These are phyloP conservation scores for Zizania palustris DNA, from an alignment of 202 grass and related monocot species.

Conservation along the genomic window DNA sequence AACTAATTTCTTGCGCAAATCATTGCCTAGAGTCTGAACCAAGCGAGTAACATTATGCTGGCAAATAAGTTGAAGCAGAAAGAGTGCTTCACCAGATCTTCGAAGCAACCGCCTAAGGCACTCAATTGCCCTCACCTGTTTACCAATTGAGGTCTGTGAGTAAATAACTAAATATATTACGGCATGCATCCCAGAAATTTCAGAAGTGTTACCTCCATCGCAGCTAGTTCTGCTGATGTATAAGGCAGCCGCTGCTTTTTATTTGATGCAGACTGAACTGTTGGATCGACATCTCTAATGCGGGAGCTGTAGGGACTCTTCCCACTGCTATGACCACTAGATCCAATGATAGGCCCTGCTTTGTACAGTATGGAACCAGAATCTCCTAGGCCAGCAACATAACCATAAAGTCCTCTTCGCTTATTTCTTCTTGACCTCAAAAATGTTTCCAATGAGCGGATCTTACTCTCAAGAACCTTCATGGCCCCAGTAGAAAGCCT, in stretches of 20 bases:
- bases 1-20: slow-evolving; percentile 64
- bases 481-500: slow-evolving; percentile 74
- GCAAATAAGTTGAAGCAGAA: slow-evolving; percentile 92
- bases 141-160: slow-evolving; percentile 33
- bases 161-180: slow-evolving; percentile 24
- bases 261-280: slow-evolving; percentile 52
- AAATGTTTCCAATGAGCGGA: slow-evolving; percentile 88
- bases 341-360: slow-evolving; percentile 49
- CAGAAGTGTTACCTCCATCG: slow-evolving; percentile 79
- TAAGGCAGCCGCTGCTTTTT: slow-evolving; percentile 75
- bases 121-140: slow-evolving; percentile 97
- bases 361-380: slow-evolving; percentile 93
- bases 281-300: slow-evolving; percentile 47
- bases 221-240: slow-evolving; percentile 83
- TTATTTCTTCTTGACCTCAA: slow-evolving; percentile 95
- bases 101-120: slow-evolving; percentile 95
- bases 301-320: slow-evolving; percentile 44
- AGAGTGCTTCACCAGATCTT: slow-evolving; percentile 91
- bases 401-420: slow-evolving; percentile 89
- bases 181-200: slow-evolving; percentile 22
- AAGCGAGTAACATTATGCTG: slow-evolving; percentile 92
- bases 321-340: slow-evolving; percentile 41
- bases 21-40: slow-evolving; percentile 74
- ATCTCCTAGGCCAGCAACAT: slow-evolving; percentile 86
- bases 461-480: slow-evolving; percentile 85